Percentiles rank a stretch among this genome's conserved stretches.
phyloP scores from a whole-genome alignment of 1,284 basidiomycete genomes.

The Trichosporon coremiiforme region DNA sequence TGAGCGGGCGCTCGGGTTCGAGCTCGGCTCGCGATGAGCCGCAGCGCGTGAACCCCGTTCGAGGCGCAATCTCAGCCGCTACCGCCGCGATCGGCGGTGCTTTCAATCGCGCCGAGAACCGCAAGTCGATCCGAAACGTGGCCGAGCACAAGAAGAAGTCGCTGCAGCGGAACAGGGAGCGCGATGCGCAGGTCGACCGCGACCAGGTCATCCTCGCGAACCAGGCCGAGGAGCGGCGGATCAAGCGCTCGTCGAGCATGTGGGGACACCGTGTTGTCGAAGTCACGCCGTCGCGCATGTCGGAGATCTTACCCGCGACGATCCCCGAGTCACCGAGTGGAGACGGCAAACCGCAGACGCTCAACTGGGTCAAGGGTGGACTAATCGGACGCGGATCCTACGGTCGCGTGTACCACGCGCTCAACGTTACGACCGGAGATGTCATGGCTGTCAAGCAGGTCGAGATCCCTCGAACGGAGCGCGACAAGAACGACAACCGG shows the following conservation, averaged over 20 bases:
- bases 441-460: slow-evolving; percentile 99
- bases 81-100: slow-evolving; percentile 18
- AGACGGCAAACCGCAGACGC: slow-evolving; percentile 62
- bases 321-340: slow-evolving; percentile 42
- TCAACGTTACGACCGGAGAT: slow-evolving; percentile 97
- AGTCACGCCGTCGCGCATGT: slow-evolving; percentile 69
- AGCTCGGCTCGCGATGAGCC: slow-evolving; percentile 37
- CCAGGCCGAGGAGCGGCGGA: slow-evolving; percentile 61
- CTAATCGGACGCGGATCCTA: slow-evolving; percentile 96
- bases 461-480: slow-evolving; percentile 84
- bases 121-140: slow-evolving; percentile 80
- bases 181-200: background rate
- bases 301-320: slow-evolving; percentile 57
- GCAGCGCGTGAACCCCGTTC: slow-evolving; percentile 30
- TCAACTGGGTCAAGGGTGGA: slow-evolving; percentile 98
- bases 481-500: slow-evolving; percentile 83
- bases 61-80: slow-evolving; percentile 22
- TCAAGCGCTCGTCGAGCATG: slow-evolving; percentile 85
- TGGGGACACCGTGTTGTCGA: slow-evolving; percentile 95
- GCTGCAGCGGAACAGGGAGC: slow-evolving; percentile 27
- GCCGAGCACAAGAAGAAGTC: slow-evolving; percentile 58
- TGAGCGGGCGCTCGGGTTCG: background rate
- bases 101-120: slow-evolving; percentile 61
- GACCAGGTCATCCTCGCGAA: slow-evolving; percentile 2
- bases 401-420: slow-evolving; percentile 90